Evolutionary conservation across 2,329 filamentous ascomycete genomes (phyloP).

Genomic region (Karstenula rhodostoma): DNA sequence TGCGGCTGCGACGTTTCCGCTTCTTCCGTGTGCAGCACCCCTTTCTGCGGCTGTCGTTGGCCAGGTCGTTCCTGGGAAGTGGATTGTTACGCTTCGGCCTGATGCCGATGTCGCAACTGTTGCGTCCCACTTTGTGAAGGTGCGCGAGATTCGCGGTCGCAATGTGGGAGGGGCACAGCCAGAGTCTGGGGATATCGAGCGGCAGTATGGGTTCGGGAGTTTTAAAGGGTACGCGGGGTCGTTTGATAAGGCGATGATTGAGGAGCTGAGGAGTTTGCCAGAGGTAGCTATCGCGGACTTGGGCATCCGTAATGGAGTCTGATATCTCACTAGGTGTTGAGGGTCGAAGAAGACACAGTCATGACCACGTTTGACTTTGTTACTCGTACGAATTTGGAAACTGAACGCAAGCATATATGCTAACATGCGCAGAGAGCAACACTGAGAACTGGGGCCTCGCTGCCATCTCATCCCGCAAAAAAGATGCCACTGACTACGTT

Average conservation of each 20-base stretch:
- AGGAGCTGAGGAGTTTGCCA: slow-evolving; percentile 37
- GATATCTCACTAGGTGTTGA: slow-evolving; percentile 28
- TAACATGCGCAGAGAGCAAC: slow-evolving; percentile 25
- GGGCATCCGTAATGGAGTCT: not conserved
- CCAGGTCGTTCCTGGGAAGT: slow-evolving; percentile 50
- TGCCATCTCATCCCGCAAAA: slow-evolving; percentile 36
- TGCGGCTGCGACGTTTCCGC: slow-evolving; percentile 32
- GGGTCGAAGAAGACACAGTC: slow-evolving; percentile 37
- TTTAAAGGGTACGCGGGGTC: slow-evolving; percentile 45
- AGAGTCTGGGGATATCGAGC: slow-evolving; percentile 33
- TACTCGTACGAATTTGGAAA: slow-evolving; percentile 27
- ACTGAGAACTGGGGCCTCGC: slow-evolving; percentile 38
- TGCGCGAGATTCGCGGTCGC: slow-evolving; percentile 40
- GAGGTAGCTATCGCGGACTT: slow-evolving; percentile 28
- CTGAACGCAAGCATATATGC: not conserved
- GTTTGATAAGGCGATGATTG: slow-evolving; percentile 40
- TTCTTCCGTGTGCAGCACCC: slow-evolving; percentile 34
- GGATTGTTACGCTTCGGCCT: slow-evolving; percentile 54
- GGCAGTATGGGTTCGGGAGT: slow-evolving; percentile 36
- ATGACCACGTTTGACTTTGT: slow-evolving; percentile 33
- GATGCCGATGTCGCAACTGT: slow-evolving; percentile 36
- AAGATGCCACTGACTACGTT: slow-evolving; percentile 31
- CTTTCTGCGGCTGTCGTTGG: slow-evolving; percentile 18
- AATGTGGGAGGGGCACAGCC: slow-evolving; percentile 32
- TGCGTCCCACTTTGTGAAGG: slow-evolving; percentile 33